Conservation (phyloP, 2,329 filamentous ascomycete genomes). For the Pezicula neosporulosa region DNA sequence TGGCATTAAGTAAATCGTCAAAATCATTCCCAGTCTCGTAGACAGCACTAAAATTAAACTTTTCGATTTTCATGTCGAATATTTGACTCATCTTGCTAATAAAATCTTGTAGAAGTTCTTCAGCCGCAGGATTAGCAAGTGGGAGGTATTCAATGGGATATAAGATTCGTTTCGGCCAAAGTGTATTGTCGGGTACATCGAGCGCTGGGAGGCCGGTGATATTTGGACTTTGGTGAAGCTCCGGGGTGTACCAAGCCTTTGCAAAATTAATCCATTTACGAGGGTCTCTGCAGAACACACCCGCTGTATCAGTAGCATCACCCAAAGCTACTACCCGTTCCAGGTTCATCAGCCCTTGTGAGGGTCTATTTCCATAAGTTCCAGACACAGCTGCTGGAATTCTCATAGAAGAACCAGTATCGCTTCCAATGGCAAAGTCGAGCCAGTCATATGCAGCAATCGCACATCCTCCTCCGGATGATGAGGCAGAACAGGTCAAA, state of each 20-base stretch:
- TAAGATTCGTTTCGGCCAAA: conserved; percentile 34
- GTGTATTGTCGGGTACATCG: conserved; percentile 28
- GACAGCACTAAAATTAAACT: conserved; percentile 33
- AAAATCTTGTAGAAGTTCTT: conserved; percentile 33
- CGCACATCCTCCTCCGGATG: conserved; percentile 37
- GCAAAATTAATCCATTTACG: conserved; percentile 8
- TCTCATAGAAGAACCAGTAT: conserved; percentile 22
- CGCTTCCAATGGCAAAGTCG: conserved; percentile 42
- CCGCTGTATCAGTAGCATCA: conserved; percentile 39
- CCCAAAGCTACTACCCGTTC: conserved; percentile 40
- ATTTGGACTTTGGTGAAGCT: conserved; percentile 29
- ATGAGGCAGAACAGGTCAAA: conserved; percentile 40
- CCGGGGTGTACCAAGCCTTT: conserved; percentile 27
- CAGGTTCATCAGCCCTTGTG: conserved; percentile 35
- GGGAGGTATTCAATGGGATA: conserved; percentile 39
- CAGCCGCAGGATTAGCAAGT: conserved; percentile 35
- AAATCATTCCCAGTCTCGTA: conserved; percentile 27
- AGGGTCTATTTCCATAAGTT: conserved; percentile 29
- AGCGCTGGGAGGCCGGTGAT: conserved; percentile 35
- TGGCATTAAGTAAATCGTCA: conserved; percentile 26
- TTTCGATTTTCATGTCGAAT: conserved; percentile 33
- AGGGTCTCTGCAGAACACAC: conserved; percentile 33
- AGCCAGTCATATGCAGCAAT: conserved; percentile 40
- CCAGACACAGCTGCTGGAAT: neutral
- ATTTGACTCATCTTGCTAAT: conserved; percentile 30